Base-by-base conservation (phyloP, 1,139 yeast species). In the Yamadazyma epiphylla region DNA sequence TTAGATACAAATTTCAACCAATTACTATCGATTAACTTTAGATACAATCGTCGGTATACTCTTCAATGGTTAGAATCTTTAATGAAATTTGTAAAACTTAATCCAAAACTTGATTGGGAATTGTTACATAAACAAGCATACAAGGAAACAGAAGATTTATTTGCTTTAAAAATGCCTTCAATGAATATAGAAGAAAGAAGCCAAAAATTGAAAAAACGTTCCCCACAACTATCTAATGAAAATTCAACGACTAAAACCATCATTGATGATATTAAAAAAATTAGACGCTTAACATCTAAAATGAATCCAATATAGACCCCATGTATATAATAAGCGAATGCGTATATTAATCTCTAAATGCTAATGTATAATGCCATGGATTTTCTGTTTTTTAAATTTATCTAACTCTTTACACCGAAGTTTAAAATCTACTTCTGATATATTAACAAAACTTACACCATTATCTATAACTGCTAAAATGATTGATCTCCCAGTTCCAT, bases 401-500 rank as follows among this genome's bases (percentile, higher is more conserved):
- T 17, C 20, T 7, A 17, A 10, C 9, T 17, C 20, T 17, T 17
- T 17, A 10, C 20, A 17, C 10, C 20, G 20, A 15, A 64, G 50
- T 1, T 69, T 66, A 48, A 85, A 84, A 33, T 74, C 76, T 2
- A 79, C 74, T 39, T 78, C 83, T 1, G 76, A 58, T 4, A 85
- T 49, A 25, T 68, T 71, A 13, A 79, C 64, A 46, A 85, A 84
- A 44, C 80, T 83, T 5, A 85, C 70, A 0, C 95, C 95, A 41
- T 76, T 69, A 48, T 83, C 89, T 3, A 84, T 72, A 1, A 80
- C 62, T 0, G 94, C 94, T 13, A 85, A 38, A 1, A 82, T 55
- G 4, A 80, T 64, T 15, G 65, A 64, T 17, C 79, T 57, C 32
- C 64, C 57, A 15, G 43, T 39, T 0, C 94, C 94, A 31, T 48